Conservation (phyloP, 148 eudicot genomes). For the Simmondsia chinensis region DNA sequence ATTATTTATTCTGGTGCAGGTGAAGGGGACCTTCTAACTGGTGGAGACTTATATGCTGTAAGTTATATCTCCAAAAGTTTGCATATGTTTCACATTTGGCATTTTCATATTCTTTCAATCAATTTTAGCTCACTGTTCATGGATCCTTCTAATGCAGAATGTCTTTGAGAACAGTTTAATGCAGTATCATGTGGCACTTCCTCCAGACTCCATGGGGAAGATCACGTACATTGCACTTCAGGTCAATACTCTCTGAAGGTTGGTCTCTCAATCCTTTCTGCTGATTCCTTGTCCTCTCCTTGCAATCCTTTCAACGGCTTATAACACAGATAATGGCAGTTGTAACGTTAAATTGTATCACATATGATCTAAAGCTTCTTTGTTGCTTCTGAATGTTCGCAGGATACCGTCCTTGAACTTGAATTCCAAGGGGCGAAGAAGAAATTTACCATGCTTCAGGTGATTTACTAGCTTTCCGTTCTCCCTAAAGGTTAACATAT, state of each 20-base stretch:
- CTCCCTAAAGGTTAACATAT: no score
- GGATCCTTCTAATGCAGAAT: constrained; percentile 32
- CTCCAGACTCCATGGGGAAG: constrained; percentile 98
- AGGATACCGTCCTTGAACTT: constrained; percentile 97
- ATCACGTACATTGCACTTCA: constrained; percentile 87
- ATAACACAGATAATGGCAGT: not conserved
- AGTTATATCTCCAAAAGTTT: constrained; percentile 50
- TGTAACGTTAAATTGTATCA: not conserved
- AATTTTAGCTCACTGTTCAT: constrained; percentile 9
- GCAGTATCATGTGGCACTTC: constrained; percentile 81
- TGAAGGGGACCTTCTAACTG: constrained; percentile 88
- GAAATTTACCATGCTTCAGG: constrained; percentile 96
- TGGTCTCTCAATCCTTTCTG: no score
- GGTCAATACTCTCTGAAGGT: constrained; percentile 92
- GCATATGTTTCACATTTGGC: no score
- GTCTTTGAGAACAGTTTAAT: constrained; percentile 85
- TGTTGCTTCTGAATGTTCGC: constrained; percentile 12
- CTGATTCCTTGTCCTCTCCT: not conserved
- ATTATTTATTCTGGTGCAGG: constrained; percentile 39
- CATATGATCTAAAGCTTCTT: not conserved
- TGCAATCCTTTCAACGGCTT: no score
- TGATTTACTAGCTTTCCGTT: constrained; percentile 22
- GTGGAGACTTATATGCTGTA: constrained; percentile 99
- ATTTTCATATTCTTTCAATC: not conserved
- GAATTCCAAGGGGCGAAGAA: constrained; percentile 98